phyloP scores from a whole-genome alignment of 176 grass and related monocot genomes.

The Areca catechu region DNA sequence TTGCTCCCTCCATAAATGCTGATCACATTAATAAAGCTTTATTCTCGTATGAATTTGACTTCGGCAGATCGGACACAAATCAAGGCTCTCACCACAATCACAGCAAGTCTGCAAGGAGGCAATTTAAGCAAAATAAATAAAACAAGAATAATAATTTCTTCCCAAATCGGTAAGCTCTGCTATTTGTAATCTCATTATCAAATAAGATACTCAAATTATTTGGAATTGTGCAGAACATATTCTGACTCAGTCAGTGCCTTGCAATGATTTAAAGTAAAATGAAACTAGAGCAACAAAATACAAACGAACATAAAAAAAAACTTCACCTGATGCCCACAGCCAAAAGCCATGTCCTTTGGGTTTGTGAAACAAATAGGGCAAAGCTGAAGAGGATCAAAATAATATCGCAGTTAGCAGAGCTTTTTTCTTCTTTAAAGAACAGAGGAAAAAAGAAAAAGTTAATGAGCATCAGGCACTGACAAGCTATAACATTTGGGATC shows the following conservation, averaged over 20 bases:
- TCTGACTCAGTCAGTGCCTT: no score
- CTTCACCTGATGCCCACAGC: conserved; percentile 35
- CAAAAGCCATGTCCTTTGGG: conserved; percentile 31
- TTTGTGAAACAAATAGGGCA: conserved; percentile 30
- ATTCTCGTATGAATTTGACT: conserved; percentile 28
- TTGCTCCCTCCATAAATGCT: no score
- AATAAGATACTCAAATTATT: no score
- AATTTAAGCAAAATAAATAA: neutral
- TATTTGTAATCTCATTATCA: no score
- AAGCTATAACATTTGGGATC: no score
- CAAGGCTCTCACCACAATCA: conserved; percentile 19
- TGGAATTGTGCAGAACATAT: no score
- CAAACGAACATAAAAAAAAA: neutral
- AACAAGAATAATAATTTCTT: neutral
- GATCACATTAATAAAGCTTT: conserved; percentile 11
- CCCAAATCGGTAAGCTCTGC: no score
- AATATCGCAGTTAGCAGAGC: neutral
- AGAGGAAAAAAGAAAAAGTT: no score
- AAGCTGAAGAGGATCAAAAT: conserved; percentile 16
- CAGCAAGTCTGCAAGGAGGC: conserved; percentile 27
- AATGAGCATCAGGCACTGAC: no score
- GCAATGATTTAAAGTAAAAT: neutral
- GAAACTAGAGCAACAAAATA: neutral
- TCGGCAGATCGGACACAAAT: conserved; percentile 36
- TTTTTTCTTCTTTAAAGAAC: neutral